phyloP scores from a whole-genome alignment of 2,329 filamentous ascomycete genomes.

The Metarhizium brunneum region DNA sequence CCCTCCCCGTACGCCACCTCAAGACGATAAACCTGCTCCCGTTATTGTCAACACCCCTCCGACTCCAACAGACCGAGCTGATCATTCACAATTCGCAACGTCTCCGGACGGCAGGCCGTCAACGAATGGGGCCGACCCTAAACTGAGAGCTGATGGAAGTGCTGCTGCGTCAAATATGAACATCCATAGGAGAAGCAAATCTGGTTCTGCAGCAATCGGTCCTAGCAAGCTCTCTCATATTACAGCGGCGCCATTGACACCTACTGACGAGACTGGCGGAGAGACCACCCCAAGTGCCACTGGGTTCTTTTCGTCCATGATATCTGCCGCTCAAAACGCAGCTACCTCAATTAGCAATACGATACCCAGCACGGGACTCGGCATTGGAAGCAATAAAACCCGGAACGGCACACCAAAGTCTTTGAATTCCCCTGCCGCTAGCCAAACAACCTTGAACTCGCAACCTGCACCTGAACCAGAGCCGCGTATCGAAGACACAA shows the following conservation, averaged over 20 bases:
- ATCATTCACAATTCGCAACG: slow-evolving; percentile 12
- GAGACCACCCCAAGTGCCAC: slow-evolving; percentile 45
- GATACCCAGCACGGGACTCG: slow-evolving; percentile 56
- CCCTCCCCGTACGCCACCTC: slow-evolving; percentile 39
- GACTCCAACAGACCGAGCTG: slow-evolving; percentile 44
- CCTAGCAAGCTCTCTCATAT: slow-evolving; percentile 85
- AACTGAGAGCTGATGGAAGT: slow-evolving; percentile 39
- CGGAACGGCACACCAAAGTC: slow-evolving; percentile 18
- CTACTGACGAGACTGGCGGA: slow-evolving; percentile 61
- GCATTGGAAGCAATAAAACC: slow-evolving; percentile 36
- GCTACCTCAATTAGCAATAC: slow-evolving; percentile 66
- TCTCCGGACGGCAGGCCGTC: slow-evolving; percentile 20
- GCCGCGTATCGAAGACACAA: slow-evolving; percentile 19
- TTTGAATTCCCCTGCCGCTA: slow-evolving; percentile 12
- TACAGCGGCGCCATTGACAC: slow-evolving; percentile 63
- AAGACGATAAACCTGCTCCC: slow-evolving; percentile 34
- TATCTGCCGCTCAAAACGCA: slow-evolving; percentile 88
- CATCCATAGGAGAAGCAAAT: slow-evolving; percentile 49
- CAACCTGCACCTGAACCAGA: slow-evolving; percentile 23
- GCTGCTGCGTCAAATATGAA: slow-evolving; percentile 63
- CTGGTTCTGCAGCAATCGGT: slow-evolving; percentile 45
- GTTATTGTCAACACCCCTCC: slow-evolving; percentile 57
- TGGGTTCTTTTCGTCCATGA: slow-evolving; percentile 88
- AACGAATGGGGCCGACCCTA: slow-evolving; percentile 16
- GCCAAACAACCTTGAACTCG: slow-evolving; percentile 32